Conservation (phyloP, 371 early-diverging fungal species). For the Mortierella sp. region DNA sequence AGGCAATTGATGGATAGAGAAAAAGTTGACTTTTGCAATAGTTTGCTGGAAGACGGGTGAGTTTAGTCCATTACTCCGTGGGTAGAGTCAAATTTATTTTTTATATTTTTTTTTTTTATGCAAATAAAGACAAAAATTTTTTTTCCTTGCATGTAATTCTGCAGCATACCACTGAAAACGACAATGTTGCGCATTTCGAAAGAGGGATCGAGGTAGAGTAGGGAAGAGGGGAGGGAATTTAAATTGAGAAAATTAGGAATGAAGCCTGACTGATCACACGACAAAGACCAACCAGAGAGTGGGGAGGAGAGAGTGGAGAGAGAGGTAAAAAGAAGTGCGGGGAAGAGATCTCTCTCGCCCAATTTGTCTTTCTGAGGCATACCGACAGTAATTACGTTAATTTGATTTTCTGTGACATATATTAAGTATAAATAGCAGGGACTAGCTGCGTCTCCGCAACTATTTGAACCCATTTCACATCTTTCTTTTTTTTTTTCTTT, state of each 20-base stretch:
- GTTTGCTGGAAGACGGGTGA: no score
- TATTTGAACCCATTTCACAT: background rate
- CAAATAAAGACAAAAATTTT: background rate
- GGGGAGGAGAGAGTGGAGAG: background rate
- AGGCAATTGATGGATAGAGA: background rate
- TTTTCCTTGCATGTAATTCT: background rate
- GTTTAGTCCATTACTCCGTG: background rate
- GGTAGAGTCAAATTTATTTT: slow-evolving; percentile 3
- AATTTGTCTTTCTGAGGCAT: background rate
- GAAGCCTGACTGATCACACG: background rate
- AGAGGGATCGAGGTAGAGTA: background rate
- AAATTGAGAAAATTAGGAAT: background rate
- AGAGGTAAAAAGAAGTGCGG: background rate
- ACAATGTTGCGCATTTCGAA: slow-evolving; percentile 50
- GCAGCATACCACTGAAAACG: slow-evolving; percentile 37
- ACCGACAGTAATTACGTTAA: background rate
- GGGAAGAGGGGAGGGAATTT: background rate
- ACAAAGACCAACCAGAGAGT: background rate
- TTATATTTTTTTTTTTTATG: slow-evolving; percentile 3
- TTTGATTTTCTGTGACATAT: slow-evolving; percentile 3
- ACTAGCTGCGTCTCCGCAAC: background rate
- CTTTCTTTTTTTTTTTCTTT: slow-evolving; percentile 10
- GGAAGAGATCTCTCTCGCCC: background rate
- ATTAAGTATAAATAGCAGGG: background rate
- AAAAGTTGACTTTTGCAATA: no score